Conservation (phyloP, 1,284 basidiomycete genomes). For the Rhodofomes roseus region DNA sequence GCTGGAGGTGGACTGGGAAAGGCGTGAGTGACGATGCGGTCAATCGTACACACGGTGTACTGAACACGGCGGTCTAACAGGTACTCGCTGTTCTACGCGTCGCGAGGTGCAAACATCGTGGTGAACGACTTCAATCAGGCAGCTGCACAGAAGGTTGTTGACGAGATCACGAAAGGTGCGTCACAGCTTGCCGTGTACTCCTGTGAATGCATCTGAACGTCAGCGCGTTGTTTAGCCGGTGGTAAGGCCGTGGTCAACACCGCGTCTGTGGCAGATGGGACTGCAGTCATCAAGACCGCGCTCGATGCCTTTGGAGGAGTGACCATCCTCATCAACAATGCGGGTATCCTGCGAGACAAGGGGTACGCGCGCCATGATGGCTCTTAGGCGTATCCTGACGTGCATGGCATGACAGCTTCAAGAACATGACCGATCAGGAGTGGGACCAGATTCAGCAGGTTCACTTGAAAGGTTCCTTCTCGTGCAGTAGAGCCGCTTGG, state of each 20-base stretch:
- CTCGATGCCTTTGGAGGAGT: conserved; percentile 85
- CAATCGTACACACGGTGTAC: neutral
- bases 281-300: conserved; percentile 84
- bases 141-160: conserved; percentile 90
- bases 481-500: conserved; percentile 97
- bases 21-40: conserved; percentile 54
- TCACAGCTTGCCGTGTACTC: conserved; percentile 19
- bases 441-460: conserved; percentile 88
- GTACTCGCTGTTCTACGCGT: conserved; percentile 88
- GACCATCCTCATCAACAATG: conserved; percentile 92
- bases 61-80: conserved; percentile 38
- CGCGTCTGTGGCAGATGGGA: conserved; percentile 88
- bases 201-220: neutral
- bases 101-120: conserved; percentile 90
- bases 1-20: conserved; percentile 94
- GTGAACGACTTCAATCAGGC: conserved; percentile 92
- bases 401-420: conserved; percentile 53
- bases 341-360: conserved; percentile 86
- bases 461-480: conserved; percentile 92
- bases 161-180: conserved; percentile 81
- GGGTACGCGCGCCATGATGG: conserved; percentile 44
- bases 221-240: conserved; percentile 52
- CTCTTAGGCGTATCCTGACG: neutral
- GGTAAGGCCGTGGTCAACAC: conserved; percentile 87
- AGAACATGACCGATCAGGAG: conserved; percentile 89